Evolutionary conservation across 2,329 filamentous ascomycete genomes (phyloP).

Genomic region (Pseudovirgaria hyperparasitica): DNA sequence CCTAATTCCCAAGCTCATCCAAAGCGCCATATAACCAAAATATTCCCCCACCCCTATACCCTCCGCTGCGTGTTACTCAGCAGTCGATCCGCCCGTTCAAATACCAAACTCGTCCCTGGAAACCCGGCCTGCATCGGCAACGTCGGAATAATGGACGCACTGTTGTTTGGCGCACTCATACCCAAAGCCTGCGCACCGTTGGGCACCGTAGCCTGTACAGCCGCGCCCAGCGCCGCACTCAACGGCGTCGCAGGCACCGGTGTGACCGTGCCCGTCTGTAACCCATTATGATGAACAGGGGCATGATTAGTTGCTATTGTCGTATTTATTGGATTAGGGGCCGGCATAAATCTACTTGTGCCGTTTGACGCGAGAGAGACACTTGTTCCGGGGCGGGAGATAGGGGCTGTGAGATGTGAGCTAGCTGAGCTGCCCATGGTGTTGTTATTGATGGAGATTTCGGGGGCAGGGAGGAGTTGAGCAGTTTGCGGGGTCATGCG

Average conservation of each 20-base stretch:
- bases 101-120: conserved; percentile 18
- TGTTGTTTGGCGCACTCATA: conserved; percentile 18
- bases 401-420: conserved; percentile 4
- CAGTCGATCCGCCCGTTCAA: conserved; percentile 21
- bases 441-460: conserved; percentile 9
- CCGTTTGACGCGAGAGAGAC: too few species aligned
- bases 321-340: too few species aligned
- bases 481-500: conserved; percentile 33
- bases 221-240: conserved; percentile 77
- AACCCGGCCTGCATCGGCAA: conserved; percentile 12
- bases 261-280: conserved; percentile 39
- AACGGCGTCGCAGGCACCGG: conserved; percentile 74
- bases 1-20: not conserved
- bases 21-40: not conserved
- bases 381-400: too few species aligned
- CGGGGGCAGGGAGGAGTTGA: too few species aligned
- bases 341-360: too few species aligned
- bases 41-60: conserved; percentile 4
- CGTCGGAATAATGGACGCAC: conserved; percentile 1
- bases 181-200: conserved; percentile 51
- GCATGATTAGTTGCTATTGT: not conserved
- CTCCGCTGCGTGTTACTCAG: conserved; percentile 18
- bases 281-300: not conserved
- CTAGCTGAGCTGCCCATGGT: conserved; percentile 2
- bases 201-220: conserved; percentile 79